Conservation (phyloP, 2,329 filamentous ascomycete genomes). For the Colletotrichum caudatum region DNA sequence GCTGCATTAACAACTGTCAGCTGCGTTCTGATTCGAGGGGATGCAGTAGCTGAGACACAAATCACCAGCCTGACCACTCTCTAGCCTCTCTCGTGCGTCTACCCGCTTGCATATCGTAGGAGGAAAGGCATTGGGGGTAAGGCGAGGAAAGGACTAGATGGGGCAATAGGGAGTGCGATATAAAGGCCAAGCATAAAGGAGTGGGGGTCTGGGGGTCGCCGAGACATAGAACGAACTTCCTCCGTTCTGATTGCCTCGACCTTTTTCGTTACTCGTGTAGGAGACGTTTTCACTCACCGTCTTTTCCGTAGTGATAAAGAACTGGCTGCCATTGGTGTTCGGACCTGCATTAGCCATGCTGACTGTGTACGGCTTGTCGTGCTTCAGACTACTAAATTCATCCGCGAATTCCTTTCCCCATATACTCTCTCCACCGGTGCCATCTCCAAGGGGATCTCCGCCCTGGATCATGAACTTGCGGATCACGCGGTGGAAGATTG, state of each 20-base stretch:
- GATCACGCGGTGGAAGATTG: slow-evolving; percentile 97
- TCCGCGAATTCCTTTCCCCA: slow-evolving; percentile 95
- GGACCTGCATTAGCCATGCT: slow-evolving; percentile 98
- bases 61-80: background rate
- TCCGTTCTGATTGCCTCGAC: background rate
- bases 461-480: slow-evolving; percentile 97
- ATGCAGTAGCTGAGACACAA: background rate
- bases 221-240: background rate
- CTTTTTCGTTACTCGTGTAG: background rate
- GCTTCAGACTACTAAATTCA: slow-evolving; percentile 90
- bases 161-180: background rate
- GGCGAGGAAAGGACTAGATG: no score
- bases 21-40: background rate
- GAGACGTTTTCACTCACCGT: slow-evolving; percentile 68
- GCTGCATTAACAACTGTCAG: slow-evolving; percentile 55
- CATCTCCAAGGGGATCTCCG: slow-evolving; percentile 88
- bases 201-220: background rate
- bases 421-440: slow-evolving; percentile 90
- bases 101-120: background rate
- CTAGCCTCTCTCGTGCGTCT: no score
- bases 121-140: background rate
- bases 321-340: slow-evolving; percentile 95
- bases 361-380: slow-evolving; percentile 96
- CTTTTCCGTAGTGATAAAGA: slow-evolving; percentile 98
- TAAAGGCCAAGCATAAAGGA: background rate